A percentile compares a stretch with the other conserved stretches of the same genome.
Evolutionary conservation across 352 stramenopile species (phyloP).

Genomic region (Phytophthora nicotianae): DNA sequence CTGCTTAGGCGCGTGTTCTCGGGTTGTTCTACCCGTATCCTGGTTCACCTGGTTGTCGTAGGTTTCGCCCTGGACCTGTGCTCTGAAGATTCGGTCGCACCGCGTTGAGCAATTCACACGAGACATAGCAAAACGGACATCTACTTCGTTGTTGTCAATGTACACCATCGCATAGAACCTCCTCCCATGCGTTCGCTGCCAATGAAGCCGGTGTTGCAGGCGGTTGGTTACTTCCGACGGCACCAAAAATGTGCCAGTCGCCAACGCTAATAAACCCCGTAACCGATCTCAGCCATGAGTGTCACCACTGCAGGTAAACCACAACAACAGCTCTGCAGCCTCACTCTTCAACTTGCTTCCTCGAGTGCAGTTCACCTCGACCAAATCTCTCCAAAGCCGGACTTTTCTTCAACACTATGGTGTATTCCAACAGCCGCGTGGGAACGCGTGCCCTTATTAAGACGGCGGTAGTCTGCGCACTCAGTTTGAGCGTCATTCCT

Average conservation of each 20-base stretch:
- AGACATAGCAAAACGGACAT: constrained; percentile 19
- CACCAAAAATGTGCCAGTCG: constrained; percentile 22
- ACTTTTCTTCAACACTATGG: constrained; percentile 25
- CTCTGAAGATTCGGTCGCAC: constrained; percentile 19
- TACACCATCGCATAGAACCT: constrained; percentile 23
- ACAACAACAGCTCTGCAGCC: not conserved
- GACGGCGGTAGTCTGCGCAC: constrained; percentile 32
- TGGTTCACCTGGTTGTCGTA: not conserved
- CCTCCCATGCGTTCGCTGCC: constrained; percentile 5
- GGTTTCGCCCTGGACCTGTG: constrained; percentile 3
- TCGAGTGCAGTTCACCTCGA: constrained; percentile 25
- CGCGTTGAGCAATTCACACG: not conserved
- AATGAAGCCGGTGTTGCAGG: constrained; percentile 28
- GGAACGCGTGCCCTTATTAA: constrained; percentile 28
- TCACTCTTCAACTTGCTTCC: constrained; percentile 33
- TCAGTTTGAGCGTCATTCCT: constrained; percentile 23
- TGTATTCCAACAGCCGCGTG: constrained; percentile 28
- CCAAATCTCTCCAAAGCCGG: constrained; percentile 4
- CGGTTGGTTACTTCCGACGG: constrained; percentile 16
- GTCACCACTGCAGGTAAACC: not conserved
- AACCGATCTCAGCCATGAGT: constrained; percentile 22
- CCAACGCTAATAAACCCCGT: constrained; percentile 17
- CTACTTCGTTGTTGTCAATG: not conserved
- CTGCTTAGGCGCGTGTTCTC: not conserved
- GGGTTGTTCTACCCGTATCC: not conserved